Percentiles rank a stretch among this genome's conserved stretches.
Conservation (phyloP, 208 protist genomes). For the Acanthamoeba royreba region DNA sequence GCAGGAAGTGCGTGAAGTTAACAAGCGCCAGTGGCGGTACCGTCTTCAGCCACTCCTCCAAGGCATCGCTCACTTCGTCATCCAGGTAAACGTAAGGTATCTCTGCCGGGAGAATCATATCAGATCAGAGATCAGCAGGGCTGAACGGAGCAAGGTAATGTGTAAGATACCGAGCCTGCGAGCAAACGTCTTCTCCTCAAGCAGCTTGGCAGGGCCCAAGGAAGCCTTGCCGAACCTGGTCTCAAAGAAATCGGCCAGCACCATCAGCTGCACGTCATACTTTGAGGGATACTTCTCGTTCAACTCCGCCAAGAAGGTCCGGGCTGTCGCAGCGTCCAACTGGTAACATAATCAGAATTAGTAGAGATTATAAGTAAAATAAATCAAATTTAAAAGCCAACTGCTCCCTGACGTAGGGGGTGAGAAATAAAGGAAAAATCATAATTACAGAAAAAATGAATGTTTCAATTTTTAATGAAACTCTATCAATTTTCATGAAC, state of each 20-base stretch:
- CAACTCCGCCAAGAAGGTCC: background rate
- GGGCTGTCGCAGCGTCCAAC: background rate
- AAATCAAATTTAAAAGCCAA: too few relatives aligned
- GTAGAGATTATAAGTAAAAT: background rate
- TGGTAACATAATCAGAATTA: background rate
- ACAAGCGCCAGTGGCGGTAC: background rate
- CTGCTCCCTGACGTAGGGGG: too few relatives aligned
- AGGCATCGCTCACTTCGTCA: background rate
- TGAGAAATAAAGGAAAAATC: too few relatives aligned
- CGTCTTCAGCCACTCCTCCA: background rate
- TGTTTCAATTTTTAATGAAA: too few relatives aligned
- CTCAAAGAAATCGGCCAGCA: constrained; percentile 7
- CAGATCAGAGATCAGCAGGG: background rate
- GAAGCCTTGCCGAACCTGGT: background rate
- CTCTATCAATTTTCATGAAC: too few relatives aligned
- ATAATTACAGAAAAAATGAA: too few relatives aligned
- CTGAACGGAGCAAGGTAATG: background rate
- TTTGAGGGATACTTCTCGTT: background rate
- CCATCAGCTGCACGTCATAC: background rate
- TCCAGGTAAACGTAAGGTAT: background rate
- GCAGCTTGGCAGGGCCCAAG: background rate
- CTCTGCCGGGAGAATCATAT: too few relatives aligned
- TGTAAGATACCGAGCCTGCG: background rate
- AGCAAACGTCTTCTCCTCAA: constrained; percentile 16
- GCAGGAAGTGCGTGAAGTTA: background rate